Evolutionary conservation across 306 rosid species (phyloP).

Genomic region (Crotalaria pallida): DNA sequence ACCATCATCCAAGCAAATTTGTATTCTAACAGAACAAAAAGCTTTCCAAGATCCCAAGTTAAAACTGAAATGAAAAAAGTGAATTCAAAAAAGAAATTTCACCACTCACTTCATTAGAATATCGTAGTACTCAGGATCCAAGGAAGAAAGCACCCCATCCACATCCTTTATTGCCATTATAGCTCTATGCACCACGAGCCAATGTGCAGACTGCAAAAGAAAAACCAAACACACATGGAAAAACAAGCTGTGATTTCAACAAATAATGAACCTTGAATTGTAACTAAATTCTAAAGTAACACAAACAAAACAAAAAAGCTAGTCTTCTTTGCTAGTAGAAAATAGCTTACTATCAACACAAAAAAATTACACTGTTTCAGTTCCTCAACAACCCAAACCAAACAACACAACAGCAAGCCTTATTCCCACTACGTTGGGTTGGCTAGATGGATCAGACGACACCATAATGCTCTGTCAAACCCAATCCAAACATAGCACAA

Average conservation of each 20-base stretch:
- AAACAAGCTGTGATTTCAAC: not conserved
- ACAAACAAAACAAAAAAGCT: not conserved
- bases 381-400: slow-evolving; percentile 3
- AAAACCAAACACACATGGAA: not conserved
- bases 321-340: not conserved
- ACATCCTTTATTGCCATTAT: slow-evolving; percentile 93
- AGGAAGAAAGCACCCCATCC: slow-evolving; percentile 85
- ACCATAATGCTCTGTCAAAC: too few relatives aligned
- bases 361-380: not conserved
- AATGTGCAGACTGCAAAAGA: slow-evolving; percentile 72
- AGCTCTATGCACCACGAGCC: slow-evolving; percentile 96
- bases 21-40: not conserved
- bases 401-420: not conserved
- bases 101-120: slow-evolving; percentile 83
- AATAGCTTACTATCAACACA: not conserved
- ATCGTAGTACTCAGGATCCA: slow-evolving; percentile 99
- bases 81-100: not conserved
- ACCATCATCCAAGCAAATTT: not conserved
- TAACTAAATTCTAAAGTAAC: not conserved
- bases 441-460: too few relatives aligned
- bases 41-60: not conserved
- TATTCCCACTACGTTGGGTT: too few relatives aligned
- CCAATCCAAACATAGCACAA: not conserved
- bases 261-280: slow-evolving; percentile 2
- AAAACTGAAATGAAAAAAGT: not conserved